phyloP scores from a whole-genome alignment of 306 rosid species.

The Nissolia schottii region DNA sequence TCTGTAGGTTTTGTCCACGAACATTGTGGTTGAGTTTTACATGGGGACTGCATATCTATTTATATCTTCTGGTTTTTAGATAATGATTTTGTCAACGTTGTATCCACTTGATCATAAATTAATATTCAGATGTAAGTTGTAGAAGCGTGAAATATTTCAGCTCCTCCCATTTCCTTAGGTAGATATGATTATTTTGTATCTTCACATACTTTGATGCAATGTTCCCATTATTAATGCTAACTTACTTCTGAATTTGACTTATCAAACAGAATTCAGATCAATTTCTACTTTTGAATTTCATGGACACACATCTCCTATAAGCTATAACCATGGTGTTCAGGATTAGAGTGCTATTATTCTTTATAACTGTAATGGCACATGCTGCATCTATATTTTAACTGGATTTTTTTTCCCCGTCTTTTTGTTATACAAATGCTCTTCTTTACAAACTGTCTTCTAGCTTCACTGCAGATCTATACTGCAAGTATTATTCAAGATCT shows the following conservation, averaged over 20 bases:
- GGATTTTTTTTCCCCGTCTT: not conserved
- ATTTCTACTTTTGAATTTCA: not conserved
- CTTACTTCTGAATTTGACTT: not conserved
- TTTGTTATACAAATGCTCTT: not conserved
- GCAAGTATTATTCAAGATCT: slow-evolving; percentile 21
- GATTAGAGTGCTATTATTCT: not conserved
- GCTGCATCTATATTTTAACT: not conserved
- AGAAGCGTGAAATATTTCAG: not conserved
- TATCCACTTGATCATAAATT: too few species aligned
- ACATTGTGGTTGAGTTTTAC: not conserved
- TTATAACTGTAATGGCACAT: not conserved
- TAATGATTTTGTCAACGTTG: too few species aligned
- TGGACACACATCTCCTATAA: not conserved
- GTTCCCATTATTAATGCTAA: not conserved
- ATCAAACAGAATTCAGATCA: not conserved
- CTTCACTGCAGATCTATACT: not conserved
- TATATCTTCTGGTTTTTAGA: not conserved
- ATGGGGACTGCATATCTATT: not conserved
- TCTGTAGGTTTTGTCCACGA: not conserved
- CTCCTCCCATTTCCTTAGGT: not conserved
- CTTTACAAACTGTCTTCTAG: not conserved
- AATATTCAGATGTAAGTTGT: not conserved
- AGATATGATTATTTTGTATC: not conserved
- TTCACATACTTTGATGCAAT: not conserved
- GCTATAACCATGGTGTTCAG: not conserved